Conservation (phyloP, 225 moss, liverwort and hornwort genomes). For the Sphagnum tenellum region DNA sequence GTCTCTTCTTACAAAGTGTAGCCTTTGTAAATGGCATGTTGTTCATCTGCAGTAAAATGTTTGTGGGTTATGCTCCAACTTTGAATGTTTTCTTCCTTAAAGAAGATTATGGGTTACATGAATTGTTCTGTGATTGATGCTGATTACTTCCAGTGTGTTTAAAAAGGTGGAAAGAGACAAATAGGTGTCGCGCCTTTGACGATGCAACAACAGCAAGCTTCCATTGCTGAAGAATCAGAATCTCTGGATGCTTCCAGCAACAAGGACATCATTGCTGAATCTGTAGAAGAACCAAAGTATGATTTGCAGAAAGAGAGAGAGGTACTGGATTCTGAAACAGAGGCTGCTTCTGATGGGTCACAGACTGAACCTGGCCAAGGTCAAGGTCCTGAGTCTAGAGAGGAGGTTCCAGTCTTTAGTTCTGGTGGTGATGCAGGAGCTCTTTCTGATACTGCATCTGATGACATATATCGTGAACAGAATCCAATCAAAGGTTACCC, state of each 20-base stretch:
- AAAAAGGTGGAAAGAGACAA: conserved; percentile 1
- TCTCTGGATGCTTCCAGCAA: conserved; percentile 9
- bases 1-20: not conserved
- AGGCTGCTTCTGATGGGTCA: not conserved
- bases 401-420: conserved; percentile 2
- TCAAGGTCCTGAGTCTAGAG: conserved; percentile 2
- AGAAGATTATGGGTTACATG: not conserved
- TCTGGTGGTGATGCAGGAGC: conserved; percentile 5
- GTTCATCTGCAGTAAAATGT: not conserved
- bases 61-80: not conserved
- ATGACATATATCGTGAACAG: not conserved
- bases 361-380: not conserved
- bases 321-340: not conserved
- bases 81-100: not conserved
- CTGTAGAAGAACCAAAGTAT: conserved; percentile 9
- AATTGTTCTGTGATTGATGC: not conserved
- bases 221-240: not conserved
- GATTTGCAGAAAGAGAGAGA: not conserved
- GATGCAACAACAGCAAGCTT: conserved; percentile 4
- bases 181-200: not conserved
- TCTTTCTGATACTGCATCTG: conserved; percentile 1
- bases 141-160: not conserved
- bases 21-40: not conserved
- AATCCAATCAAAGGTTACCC: not conserved
- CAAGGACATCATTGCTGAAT: conserved; percentile 14